Conservation (phyloP, 2,329 filamentous ascomycete genomes). For the Trichoderma aggressivum region DNA sequence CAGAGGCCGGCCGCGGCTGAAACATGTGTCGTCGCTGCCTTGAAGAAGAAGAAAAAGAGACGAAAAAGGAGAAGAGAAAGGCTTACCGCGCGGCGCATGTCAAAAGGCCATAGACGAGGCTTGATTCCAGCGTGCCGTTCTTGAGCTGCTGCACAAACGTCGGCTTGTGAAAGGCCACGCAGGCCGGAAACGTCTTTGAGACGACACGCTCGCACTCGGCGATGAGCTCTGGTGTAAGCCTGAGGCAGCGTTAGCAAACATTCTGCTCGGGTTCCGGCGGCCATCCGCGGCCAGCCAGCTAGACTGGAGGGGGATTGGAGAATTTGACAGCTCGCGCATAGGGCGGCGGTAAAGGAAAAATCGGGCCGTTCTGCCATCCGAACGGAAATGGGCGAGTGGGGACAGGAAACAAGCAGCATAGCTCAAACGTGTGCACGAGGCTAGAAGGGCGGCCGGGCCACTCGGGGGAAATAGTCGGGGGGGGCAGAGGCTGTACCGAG, state of each 20-base stretch:
- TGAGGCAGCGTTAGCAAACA: conserved; percentile 29
- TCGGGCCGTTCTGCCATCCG: conserved; percentile 17
- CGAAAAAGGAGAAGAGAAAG: conserved; percentile 21
- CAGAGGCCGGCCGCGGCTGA: neutral
- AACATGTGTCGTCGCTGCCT: neutral
- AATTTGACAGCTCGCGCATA: neutral
- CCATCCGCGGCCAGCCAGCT: neutral
- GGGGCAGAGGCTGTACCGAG: conserved; percentile 9
- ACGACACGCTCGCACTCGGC: conserved; percentile 59
- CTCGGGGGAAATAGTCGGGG: conserved; percentile 10
- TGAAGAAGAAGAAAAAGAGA: conserved; percentile 20
- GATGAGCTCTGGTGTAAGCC: conserved; percentile 55
- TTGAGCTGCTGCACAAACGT: conserved; percentile 60
- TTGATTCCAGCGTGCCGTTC: conserved; percentile 52
- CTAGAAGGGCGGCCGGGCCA: conserved; percentile 19
- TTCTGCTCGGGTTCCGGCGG: conserved; percentile 24
- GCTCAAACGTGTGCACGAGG: conserved; percentile 3
- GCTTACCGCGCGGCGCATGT: conserved; percentile 57
- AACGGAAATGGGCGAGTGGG: conserved; percentile 17
- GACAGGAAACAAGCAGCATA: conserved; percentile 1
- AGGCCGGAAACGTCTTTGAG: conserved; percentile 58
- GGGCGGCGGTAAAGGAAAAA: conserved; percentile 7
- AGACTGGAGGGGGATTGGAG: neutral
- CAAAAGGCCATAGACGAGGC: conserved; percentile 56
- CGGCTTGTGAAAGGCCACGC: conserved; percentile 61